These are phyloP conservation scores for Pseudogymnoascus sp. DNA, from an alignment of 2,329 filamentous ascomycete genomes.

Conservation along the genomic window DNA sequence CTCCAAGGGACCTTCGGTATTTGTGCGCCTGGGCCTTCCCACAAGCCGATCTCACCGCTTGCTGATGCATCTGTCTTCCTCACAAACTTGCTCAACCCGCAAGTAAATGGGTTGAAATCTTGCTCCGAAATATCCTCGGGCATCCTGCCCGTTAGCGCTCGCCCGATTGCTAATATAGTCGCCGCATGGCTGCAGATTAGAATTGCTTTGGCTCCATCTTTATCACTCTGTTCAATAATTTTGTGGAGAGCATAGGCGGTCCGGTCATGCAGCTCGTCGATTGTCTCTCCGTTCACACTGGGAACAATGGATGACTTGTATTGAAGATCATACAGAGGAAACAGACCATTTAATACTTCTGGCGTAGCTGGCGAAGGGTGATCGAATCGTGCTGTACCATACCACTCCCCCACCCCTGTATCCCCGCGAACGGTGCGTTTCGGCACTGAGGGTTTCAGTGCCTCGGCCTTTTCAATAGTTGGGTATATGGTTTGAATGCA, in stretches of 20 bases:
- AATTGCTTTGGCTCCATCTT: constrained; percentile 58
- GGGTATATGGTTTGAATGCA: constrained; percentile 79
- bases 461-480: constrained; percentile 43
- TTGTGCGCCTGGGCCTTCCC: constrained; percentile 28
- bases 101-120: constrained; percentile 81
- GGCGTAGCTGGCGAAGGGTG: constrained; percentile 71
- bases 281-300: constrained; percentile 66
- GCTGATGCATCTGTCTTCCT: constrained; percentile 34
- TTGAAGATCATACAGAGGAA: constrained; percentile 49
- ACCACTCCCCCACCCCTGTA: constrained; percentile 72
- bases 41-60: constrained; percentile 31
- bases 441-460: constrained; percentile 15
- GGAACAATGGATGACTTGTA: constrained; percentile 61
- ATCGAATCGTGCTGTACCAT: constrained; percentile 74
- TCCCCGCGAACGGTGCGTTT: constrained; percentile 43
- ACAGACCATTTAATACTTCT: constrained; percentile 54
- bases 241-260: constrained; percentile 60
- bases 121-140: constrained; percentile 62
- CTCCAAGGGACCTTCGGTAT: constrained; percentile 44
- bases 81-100: constrained; percentile 63
- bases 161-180: constrained; percentile 75
- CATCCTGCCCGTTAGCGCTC: constrained; percentile 70
- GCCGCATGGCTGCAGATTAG: constrained; percentile 87
- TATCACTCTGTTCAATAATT: constrained; percentile 66
- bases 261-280: constrained; percentile 71